Evolutionary conservation across 1,284 basidiomycete genomes (phyloP).

Genomic region (Trichosporon sp.): DNA sequence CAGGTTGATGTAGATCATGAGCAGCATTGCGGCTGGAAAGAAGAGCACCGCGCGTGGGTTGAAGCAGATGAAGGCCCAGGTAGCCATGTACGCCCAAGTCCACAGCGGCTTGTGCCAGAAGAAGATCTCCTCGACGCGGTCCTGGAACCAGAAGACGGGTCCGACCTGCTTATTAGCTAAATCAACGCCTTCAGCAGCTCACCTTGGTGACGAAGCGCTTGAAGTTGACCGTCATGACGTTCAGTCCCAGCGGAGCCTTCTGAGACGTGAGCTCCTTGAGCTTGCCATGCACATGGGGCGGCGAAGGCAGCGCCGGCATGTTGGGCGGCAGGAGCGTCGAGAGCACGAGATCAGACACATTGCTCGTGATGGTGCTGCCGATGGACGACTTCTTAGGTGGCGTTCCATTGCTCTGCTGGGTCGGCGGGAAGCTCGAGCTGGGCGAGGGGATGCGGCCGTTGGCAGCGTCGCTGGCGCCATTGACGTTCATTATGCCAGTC

Average conservation of each 20-base stretch:
- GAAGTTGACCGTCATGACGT: slow-evolving; percentile 45
- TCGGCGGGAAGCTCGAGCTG: not conserved
- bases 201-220: slow-evolving; percentile 45
- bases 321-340: slow-evolving; percentile 38
- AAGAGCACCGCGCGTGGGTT: slow-evolving; percentile 43
- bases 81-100: slow-evolving; percentile 45
- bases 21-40: slow-evolving; percentile 35
- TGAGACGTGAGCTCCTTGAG: slow-evolving; percentile 38
- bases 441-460: not conserved
- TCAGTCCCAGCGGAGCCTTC: slow-evolving; percentile 38
- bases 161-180: slow-evolving; percentile 32
- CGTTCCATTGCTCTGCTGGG: not conserved
- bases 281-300: slow-evolving; percentile 4
- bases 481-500: not conserved
- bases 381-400: not conserved
- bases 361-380: slow-evolving; percentile 22
- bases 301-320: slow-evolving; percentile 33
- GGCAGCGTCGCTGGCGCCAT: not conserved
- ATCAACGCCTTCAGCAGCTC: not conserved
- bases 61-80: slow-evolving; percentile 48
- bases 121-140: slow-evolving; percentile 47
- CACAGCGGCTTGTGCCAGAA: slow-evolving; percentile 48
- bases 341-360: slow-evolving; percentile 42
- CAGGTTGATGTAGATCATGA: slow-evolving; percentile 38
- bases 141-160: slow-evolving; percentile 47